Base-by-base conservation (phyloP, 306 rosid genomes). In the Acacia crassicarpa region DNA sequence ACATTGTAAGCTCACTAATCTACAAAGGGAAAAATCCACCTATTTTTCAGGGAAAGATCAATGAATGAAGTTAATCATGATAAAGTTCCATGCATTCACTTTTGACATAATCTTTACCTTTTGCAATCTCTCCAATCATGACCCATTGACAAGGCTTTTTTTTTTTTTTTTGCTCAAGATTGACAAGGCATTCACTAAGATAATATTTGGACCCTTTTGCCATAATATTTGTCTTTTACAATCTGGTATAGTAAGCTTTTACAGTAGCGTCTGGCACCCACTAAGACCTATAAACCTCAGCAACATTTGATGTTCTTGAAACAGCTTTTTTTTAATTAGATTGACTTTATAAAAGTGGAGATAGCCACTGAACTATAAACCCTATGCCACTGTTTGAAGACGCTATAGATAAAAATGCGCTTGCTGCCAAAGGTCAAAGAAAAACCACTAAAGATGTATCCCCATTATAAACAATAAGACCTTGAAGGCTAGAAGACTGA, bases 401-500 rank as follows among this genome's bases (percentile, higher is more conserved):
- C 75, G 43, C 54, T 69, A 48, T n/a, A 81, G 59, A 35, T 9
- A 49, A n/a, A 44, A 78, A 38, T 69, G 75, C 38, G 78, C 63
- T 78, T 32, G 62, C 61, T 33, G 54, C 49, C 71, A 48, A 78
- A 53, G 82, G 30, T 76, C 14, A 53, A 49, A 76, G 25, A 72
- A 85, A 75, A 66, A 48, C 54, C 54, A n/a, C 61, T 23, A 70
- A 66, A 14, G 81, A 78, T 69, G 41, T 38, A 43, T 40, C 63
- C 65, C 12, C 30, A 48, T 45, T n/a, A 78, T 67, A n/a, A 17
- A 61, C 54, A 35, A 69, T 25, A 54, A 54, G 43, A 74, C 5
- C 53, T 79, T 16, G 61, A 23, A 66, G 72, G 54, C 72, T 72
- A 73, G 66, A 54, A 33, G 30, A 22, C 38, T 87, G 82, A 65